Base-by-base conservation (phyloP, 169 alveolate species). In the Theileria parva region DNA sequence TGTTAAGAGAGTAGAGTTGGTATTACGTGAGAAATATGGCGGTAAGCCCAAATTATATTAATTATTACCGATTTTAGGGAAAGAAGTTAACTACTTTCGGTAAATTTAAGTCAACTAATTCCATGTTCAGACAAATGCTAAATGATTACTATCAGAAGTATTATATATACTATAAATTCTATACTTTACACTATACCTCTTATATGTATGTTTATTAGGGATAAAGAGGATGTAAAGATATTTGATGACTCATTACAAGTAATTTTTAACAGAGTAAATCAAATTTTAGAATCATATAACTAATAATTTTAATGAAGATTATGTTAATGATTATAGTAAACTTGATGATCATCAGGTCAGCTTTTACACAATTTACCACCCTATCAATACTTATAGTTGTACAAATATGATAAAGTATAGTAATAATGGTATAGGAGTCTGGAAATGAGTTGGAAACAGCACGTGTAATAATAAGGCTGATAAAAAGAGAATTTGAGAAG, bases 11-110 rank as follows among this genome's bases (percentile, higher is more conserved):
- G 91, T 85, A 28, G 91, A 85, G 34, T 8, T 64, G 25, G 79
- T 65, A 19, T 63, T 85, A 30, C 23, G 53, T 19, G 66, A 48
- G 63, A 39, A 79, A 0, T 85, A 85, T 30, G 91, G 91, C 13
- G 91, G 91, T 85, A 34, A 0, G 91, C 77, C 37, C 13, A 21
- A 57, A 12, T 15, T 1, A 5, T 3, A 9, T 15, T 63, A 63
- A 63, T 32, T 32, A 30, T 17, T 9, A 21, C 28, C 17, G 2
- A 30, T 51, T 69, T 25, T 77, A 85, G 91, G 4, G 13, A 64
- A 75, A 8, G 91, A 85, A 48, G 75, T 85, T 12, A 27, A 53
- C 48, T 78, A 66, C 74, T 85, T 85, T 77, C 50, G 87, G 88
- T 81, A 23, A 15, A 50, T 65, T 32, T 39, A 23, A 1, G 0